Percentiles rank a stretch among this genome's conserved stretches.
Evolutionary conservation across 169 alveolate species (phyloP).

Genomic region (Perkinsus olseni): DNA sequence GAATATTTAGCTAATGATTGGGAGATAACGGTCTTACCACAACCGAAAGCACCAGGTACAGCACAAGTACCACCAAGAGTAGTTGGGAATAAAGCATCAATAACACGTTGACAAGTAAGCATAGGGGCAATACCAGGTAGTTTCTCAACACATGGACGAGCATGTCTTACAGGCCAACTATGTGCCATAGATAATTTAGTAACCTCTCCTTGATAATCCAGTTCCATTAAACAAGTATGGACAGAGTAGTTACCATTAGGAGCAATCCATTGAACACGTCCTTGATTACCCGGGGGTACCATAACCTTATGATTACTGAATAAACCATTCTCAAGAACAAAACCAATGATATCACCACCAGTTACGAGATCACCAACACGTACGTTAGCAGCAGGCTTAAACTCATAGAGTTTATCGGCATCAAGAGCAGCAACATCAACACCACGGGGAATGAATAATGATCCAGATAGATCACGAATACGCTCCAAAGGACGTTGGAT

Average conservation of each 20-base stretch:
- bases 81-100: slow-evolving; percentile 95
- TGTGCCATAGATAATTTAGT: slow-evolving; percentile 83
- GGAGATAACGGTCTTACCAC: slow-evolving; percentile 98
- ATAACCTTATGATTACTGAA: slow-evolving; percentile 86
- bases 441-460: slow-evolving; percentile 91
- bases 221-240: slow-evolving; percentile 33
- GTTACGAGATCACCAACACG: slow-evolving; percentile 84
- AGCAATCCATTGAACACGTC: slow-evolving; percentile 84
- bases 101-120: slow-evolving; percentile 95
- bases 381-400: slow-evolving; percentile 67
- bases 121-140: slow-evolving; percentile 86
- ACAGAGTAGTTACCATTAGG: slow-evolving; percentile 86
- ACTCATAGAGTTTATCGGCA: slow-evolving; percentile 81
- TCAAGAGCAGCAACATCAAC: slow-evolving; percentile 88
- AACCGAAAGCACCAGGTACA: slow-evolving; percentile 99
- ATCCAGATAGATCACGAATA: slow-evolving; percentile 73
- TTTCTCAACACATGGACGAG: slow-evolving; percentile 94
- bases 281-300: slow-evolving; percentile 93
- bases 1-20: slow-evolving; percentile 79
- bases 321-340: slow-evolving; percentile 84
- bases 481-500: slow-evolving; percentile 92
- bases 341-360: slow-evolving; percentile 97
- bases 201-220: slow-evolving; percentile 70
- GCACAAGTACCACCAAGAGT: slow-evolving; percentile 98
- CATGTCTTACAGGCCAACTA: slow-evolving; percentile 97